Conservation (phyloP, 441 rosid genomes). For the Croton laevigatus region DNA sequence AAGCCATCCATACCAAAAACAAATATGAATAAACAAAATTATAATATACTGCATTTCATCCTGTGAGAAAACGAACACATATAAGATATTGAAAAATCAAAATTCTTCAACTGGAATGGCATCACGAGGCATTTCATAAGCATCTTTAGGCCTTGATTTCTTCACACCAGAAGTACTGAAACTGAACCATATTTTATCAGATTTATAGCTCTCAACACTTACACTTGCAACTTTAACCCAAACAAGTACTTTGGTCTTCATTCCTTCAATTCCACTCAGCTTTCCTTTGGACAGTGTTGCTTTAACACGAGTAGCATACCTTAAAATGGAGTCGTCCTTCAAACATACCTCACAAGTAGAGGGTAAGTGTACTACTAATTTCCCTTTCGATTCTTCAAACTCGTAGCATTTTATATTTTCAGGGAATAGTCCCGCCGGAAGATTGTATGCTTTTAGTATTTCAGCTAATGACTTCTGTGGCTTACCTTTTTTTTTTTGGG, state of each 20-base stretch:
- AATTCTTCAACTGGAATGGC: slow-evolving; percentile 67
- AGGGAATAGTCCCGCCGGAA: slow-evolving; percentile 87
- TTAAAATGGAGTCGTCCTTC: slow-evolving; percentile 66
- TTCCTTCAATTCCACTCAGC: slow-evolving; percentile 75
- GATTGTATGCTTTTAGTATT: slow-evolving; percentile 66
- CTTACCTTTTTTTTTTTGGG: slow-evolving; percentile 37
- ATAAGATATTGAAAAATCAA: slow-evolving; percentile 23
- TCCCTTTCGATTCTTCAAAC: slow-evolving; percentile 71
- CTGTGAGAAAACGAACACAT: no score
- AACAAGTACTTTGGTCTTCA: slow-evolving; percentile 86
- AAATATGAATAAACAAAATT: no score
- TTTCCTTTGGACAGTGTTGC: slow-evolving; percentile 66
- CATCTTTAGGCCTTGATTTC: slow-evolving; percentile 70
- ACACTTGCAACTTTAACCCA: slow-evolving; percentile 82
- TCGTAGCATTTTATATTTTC: slow-evolving; percentile 72
- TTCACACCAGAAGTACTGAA: slow-evolving; percentile 59
- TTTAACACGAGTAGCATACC: slow-evolving; percentile 76
- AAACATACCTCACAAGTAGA: slow-evolving; percentile 69
- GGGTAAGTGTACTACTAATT: slow-evolving; percentile 63
- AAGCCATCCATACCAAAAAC: no score
- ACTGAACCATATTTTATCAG: slow-evolving; percentile 83
- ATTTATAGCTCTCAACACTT: slow-evolving; percentile 62
- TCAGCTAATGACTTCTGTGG: slow-evolving; percentile 61
- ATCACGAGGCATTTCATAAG: slow-evolving; percentile 52
- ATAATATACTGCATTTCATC: no score